Conservation (phyloP, 1,139 yeast species). For the Ogataea hybrid region DNA sequence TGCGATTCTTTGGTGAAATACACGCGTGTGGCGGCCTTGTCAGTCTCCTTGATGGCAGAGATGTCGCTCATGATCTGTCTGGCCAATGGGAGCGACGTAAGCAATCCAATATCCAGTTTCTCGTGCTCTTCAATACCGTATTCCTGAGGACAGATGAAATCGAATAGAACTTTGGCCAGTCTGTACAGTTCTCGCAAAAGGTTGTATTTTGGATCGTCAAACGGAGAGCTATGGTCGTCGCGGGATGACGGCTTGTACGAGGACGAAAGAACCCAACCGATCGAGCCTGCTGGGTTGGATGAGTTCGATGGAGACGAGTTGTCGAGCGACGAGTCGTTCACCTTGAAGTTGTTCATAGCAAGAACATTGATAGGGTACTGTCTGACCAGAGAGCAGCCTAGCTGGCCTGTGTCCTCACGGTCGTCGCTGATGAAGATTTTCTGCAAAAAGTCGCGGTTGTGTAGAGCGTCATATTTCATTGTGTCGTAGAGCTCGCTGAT, state of each 20-base stretch:
- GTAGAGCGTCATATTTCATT: conserved; percentile 97
- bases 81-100: conserved; percentile 92
- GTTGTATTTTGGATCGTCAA: conserved; percentile 78
- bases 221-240: conserved; percentile 47
- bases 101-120: conserved; percentile 90
- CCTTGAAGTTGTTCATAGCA: conserved; percentile 73
- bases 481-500: conserved; percentile 96
- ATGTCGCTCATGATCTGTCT: conserved; percentile 83
- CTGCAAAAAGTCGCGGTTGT: conserved; percentile 85
- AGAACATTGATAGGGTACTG: conserved; percentile 78
- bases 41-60: conserved; percentile 72
- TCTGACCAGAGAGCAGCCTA: conserved; percentile 58
- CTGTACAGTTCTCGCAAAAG: conserved; percentile 85
- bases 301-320: conserved; percentile 33
- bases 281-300: conserved; percentile 52
- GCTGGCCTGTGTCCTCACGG: conserved; percentile 34
- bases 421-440: conserved; percentile 77
- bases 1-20: conserved; percentile 98
- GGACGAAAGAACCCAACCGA: conserved; percentile 73
- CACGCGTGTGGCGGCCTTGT: conserved; percentile 78
- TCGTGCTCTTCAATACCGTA: conserved; percentile 97
- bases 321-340: conserved; percentile 38
- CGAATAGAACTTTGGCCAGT: conserved; percentile 89
- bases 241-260: conserved; percentile 30
- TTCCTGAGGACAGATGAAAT: conserved; percentile 97